Evolutionary conservation across 2,329 filamentous ascomycete species (phyloP), one percentile per base, ranked within the genome.

Genomic region (Penicillium sclerotiorum): DNA sequence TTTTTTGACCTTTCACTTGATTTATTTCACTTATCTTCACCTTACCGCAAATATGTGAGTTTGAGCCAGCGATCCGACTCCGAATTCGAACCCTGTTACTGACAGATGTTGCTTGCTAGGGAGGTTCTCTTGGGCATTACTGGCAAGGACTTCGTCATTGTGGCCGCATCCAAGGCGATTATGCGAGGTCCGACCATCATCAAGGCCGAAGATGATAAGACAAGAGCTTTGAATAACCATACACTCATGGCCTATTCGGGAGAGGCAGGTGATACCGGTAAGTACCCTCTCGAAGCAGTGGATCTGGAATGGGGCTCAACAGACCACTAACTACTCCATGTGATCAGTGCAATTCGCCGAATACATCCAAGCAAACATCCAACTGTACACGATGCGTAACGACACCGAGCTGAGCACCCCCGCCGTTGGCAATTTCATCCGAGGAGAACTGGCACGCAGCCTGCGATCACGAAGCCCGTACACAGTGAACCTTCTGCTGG

Each of bases 351-450:
- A 99, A 86, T 99, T 99, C 73, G 90, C 95, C 72, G 94, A 99
- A 78, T 99, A 93, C 78, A 95, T 99, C 73, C 92, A 97, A 83
- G 92, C 93, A 71, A 99, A 99, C 75, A 87, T 94, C 57, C 90
- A 96, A 77, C 88, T 99, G 69, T 99, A 99, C 79, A 91, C 89
- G 61, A 99, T 97, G 92, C 90, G 95, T 69, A 97, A 97, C 73
- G 89, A 91, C 74, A 88, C 88, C 69, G 90, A 96, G 67, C 85
- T 99, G 54, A 90, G 90, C 37, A 93, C 94, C 8, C 86, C 87
- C 28, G 94, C 90, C 32, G 86, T 96, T 48, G 90, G 92, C 55
- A 86, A 90, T 78, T 99, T 96, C 72, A 91, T 99, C 63, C 90
- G 94, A 60, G 88, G 88, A 70, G 92, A 99, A 77, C 85, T 99